Base-by-base conservation (phyloP, 345 rosid genomes). In the Rhizophora mangle region DNA sequence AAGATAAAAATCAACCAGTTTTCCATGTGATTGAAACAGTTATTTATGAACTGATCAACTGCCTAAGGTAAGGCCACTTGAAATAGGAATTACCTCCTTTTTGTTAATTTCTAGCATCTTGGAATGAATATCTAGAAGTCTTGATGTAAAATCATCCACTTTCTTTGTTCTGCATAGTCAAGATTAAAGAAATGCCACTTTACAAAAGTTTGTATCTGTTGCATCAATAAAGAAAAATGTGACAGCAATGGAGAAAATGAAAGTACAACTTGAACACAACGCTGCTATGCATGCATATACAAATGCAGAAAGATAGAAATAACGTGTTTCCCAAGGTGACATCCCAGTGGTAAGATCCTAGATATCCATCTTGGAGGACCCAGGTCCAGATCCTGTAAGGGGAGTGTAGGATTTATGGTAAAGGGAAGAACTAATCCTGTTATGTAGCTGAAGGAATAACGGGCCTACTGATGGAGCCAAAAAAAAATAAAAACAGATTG, bases 61-160 rank as follows among this genome's bases (percentile, higher is more conserved):
- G 16, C 29, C 60, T 24, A 55, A 15, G 15, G 60, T 21, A 55
- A 18, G 29, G 18, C 16, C 5, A 55, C 2, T 22, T 2, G 51
- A 47, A 18, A 49, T 21, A 39, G 16, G 60, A 64, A 65, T 69
- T 70, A 89, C 99, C 91, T 96, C 95, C 81, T 76, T 90, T 87
- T 92, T 92, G 81, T 89, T 88, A 69, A 78, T 81, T 76, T 86
- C 91, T 68, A 90, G 81, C 87, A 89, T 87, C 87, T 87, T 92
- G 68, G 93, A 81, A 86, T 96, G 99, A 67, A 96, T 90, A 72
- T 92, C 98, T 7, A 96, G 67, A 75, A 96, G 98, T 78, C 90
- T 89, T 70, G 97, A 89, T 32, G 98, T 92, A 81, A 96, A 96
- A 78, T 63, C 76, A 79, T 96, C 99, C 62, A 72, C 99, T 74